phyloP scores from a whole-genome alignment of 257 asterid genomes.

The Agastache rugosa region DNA sequence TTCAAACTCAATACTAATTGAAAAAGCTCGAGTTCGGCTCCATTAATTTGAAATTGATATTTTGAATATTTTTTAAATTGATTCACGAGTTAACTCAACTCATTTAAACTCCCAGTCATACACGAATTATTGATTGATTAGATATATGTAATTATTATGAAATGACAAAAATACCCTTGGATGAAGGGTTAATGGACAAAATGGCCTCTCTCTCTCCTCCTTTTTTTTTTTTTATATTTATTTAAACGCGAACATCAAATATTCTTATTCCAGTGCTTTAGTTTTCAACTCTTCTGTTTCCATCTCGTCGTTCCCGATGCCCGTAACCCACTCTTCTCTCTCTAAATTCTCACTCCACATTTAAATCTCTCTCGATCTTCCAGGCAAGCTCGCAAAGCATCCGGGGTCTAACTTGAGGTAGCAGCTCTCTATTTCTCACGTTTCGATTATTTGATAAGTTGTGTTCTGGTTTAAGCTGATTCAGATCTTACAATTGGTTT shows the following conservation, averaged over 20 bases:
- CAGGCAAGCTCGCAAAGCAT: not conserved
- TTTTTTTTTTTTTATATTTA: not conserved
- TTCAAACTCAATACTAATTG: too few relatives aligned
- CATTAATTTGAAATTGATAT: too few relatives aligned
- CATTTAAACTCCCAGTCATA: too few relatives aligned
- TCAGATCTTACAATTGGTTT: slow-evolving; percentile 32
- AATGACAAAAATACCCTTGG: slow-evolving; percentile 23
- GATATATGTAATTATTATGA: too few relatives aligned
- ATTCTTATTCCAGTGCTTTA: slow-evolving; percentile 19
- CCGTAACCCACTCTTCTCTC: slow-evolving; percentile 24
- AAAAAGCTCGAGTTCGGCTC: too few relatives aligned
- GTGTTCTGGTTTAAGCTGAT: slow-evolving; percentile 5
- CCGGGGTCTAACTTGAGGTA: slow-evolving; percentile 33
- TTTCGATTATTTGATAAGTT: not conserved
- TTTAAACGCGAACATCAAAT: not conserved
- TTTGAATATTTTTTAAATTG: too few relatives aligned
- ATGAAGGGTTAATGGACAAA: slow-evolving; percentile 24
- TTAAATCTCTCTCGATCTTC: slow-evolving; percentile 17
- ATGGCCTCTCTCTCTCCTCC: not conserved
- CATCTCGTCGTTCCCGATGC: slow-evolving; percentile 32
- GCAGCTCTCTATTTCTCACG: not conserved
- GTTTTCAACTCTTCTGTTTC: slow-evolving; percentile 16
- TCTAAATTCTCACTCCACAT: slow-evolving; percentile 5
- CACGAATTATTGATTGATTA: too few relatives aligned
- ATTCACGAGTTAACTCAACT: too few relatives aligned